These are phyloP conservation scores for Penicillium sp. DNA, from an alignment of 2,329 filamentous ascomycete genomes.

Conservation along the genomic window DNA sequence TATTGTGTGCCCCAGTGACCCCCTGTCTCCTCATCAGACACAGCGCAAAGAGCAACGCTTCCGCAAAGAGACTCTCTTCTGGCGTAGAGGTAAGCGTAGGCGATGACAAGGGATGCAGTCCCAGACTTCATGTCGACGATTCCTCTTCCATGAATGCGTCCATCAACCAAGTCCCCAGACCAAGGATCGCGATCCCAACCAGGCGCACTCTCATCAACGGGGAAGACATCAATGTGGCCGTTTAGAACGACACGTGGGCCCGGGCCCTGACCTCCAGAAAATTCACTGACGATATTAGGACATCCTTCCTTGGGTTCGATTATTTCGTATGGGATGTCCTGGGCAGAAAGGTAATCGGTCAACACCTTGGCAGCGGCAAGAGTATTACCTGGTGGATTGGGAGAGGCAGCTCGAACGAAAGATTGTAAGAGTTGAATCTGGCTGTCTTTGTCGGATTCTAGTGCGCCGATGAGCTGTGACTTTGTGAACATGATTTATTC, in stretches of 20 bases:
- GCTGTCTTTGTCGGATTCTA: neutral
- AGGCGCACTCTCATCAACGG: slow-evolving; percentile 33
- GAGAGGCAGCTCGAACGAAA: slow-evolving; percentile 7
- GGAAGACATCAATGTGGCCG: slow-evolving; percentile 50
- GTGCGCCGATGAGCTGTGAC: neutral
- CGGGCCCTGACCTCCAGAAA: slow-evolving; percentile 10
- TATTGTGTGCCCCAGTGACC: slow-evolving; percentile 5
- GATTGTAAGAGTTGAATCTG: slow-evolving; percentile 1
- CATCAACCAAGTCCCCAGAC: slow-evolving; percentile 34
- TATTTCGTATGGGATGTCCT: neutral
- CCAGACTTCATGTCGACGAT: slow-evolving; percentile 52
- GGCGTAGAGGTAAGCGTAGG: slow-evolving; percentile 41
- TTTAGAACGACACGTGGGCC: slow-evolving; percentile 45
- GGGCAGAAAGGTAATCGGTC: neutral
- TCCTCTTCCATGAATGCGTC: slow-evolving; percentile 43
- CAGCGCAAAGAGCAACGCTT: slow-evolving; percentile 11
- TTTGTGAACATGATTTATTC: neutral
- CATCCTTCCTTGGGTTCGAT: slow-evolving; percentile 2
- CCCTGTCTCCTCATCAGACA: slow-evolving; percentile 9
- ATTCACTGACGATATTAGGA: slow-evolving; percentile 8
- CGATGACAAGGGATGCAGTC: slow-evolving; percentile 45
- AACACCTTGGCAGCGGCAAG: neutral
- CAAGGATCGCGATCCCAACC: slow-evolving; percentile 39
- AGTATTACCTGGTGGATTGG: slow-evolving; percentile 7
- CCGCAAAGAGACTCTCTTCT: slow-evolving; percentile 1